Percentiles rank a stretch among this genome's conserved stretches.
These are phyloP conservation scores for Lecanicillium sp. DNA, from an alignment of 2,329 filamentous ascomycete species.

Conservation along the genomic window DNA sequence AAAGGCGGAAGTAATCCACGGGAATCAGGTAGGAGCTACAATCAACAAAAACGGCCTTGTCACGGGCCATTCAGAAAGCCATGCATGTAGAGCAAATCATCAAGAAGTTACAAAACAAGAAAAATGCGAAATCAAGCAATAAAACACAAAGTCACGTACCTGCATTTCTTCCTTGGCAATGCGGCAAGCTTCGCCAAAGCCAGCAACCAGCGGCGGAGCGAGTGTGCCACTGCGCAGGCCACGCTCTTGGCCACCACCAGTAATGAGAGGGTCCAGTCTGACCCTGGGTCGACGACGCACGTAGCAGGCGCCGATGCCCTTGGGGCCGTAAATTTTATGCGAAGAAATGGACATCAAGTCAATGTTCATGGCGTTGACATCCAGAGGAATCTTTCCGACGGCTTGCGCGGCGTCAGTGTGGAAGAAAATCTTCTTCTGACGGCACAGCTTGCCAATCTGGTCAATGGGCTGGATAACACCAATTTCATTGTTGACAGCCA, in stretches of 20 bases:
- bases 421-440: slow-evolving; percentile 92
- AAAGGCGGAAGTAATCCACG: slow-evolving; percentile 1
- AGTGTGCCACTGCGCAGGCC: slow-evolving; percentile 91
- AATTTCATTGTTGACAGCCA: slow-evolving; percentile 99
- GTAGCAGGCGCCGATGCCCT: slow-evolving; percentile 94
- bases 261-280: slow-evolving; percentile 91
- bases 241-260: slow-evolving; percentile 90
- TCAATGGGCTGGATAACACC: slow-evolving; percentile 96
- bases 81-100: slow-evolving; percentile 88
- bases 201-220: slow-evolving; percentile 79
- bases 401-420: slow-evolving; percentile 95
- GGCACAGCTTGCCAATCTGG: slow-evolving; percentile 87
- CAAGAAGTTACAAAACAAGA: slow-evolving; percentile 32
- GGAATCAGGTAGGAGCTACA: slow-evolving; percentile 60
- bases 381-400: slow-evolving; percentile 94
- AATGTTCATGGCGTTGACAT: slow-evolving; percentile 96
- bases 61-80: slow-evolving; percentile 75
- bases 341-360: slow-evolving; percentile 98
- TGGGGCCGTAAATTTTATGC: slow-evolving; percentile 98
- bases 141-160: slow-evolving; percentile 50
- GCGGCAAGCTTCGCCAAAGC: slow-evolving; percentile 91
- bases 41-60: slow-evolving; percentile 51
- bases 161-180: slow-evolving; percentile 84
- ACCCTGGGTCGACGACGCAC: slow-evolving; percentile 88
- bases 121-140: slow-evolving; percentile 10